Evolutionary conservation across 495 filamentous ascomycete species (phyloP), one percentile per base, ranked within the genome.

Genomic region (Hypoxylon lenormandii): DNA sequence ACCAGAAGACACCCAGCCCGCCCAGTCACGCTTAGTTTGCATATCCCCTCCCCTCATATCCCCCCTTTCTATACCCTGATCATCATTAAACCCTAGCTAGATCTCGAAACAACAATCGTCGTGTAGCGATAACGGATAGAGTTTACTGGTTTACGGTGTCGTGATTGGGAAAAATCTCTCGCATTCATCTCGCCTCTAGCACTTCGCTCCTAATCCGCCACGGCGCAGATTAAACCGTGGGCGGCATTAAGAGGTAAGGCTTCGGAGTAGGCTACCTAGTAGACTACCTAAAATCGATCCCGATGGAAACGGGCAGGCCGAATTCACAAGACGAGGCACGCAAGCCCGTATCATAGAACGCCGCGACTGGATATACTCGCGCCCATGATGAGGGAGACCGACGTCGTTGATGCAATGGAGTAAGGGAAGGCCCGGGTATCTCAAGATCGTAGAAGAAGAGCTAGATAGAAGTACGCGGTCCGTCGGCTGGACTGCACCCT

Each of bases 341-440:
- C 60, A 30, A 11, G 22, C 21, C 37, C 6, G 42, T 26, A 47
- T 19, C 23, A 45, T 18, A 16, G 15, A 48, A n/a, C 37, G 51
- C 42, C 38, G 46, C 8, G 46, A 56, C 7, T 26, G 37, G 15
- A 60, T 38, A 23, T 19, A 38, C 36, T 51, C 49, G 33, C 12
- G 33, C 21, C 3, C 11, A 23, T 49, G 26, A 23, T 22, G 6
- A 11, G 36, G 22, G 10, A 54, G 59, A 60, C 52, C 18, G 22
- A 52, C 12, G 51, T 47, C 11, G 18, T 55, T 16, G 19, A 60
- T 37, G 23, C 30, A 33, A 66, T 46, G 36, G 56, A 62, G 42
- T 47, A 58, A 38, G 28, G 50, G 50, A 60, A 30, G 48, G 52
- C 40, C 52, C 62, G 70, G 70, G 70, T 73, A 73, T 73, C 70